A percentile compares a stretch with the other conserved stretches of the same genome.
phyloP scores from a whole-genome alignment of 768 basidiomycete species.

The Termitomyces sp. region DNA sequence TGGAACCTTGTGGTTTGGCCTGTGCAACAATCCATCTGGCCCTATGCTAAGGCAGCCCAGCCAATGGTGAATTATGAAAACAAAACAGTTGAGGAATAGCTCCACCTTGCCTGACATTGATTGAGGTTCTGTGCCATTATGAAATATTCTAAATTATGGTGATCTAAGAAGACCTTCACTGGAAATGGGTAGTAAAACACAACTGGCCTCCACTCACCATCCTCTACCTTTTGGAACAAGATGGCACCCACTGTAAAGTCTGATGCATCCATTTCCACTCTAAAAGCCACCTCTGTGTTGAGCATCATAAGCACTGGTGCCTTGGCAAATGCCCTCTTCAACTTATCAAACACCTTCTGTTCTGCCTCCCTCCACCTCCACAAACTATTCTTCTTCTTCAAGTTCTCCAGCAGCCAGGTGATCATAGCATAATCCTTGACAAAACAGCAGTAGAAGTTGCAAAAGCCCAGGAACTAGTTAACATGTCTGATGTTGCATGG shows the following conservation, averaged over 20 bases:
- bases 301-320: slow-evolving; percentile 22
- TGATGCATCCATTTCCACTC: slow-evolving; percentile 6
- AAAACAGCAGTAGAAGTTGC: too few relatives aligned
- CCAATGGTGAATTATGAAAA: slow-evolving; percentile 19
- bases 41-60: slow-evolving; percentile 8
- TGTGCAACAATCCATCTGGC: background rate
- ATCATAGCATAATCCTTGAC: too few relatives aligned
- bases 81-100: slow-evolving; percentile 23
- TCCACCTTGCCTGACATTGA: slow-evolving; percentile 34
- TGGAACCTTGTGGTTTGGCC: background rate
- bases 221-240: slow-evolving; percentile 15
- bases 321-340: slow-evolving; percentile 22
- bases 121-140: slow-evolving; percentile 11
- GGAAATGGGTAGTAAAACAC: slow-evolving; percentile 3
- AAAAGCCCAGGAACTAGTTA: too few relatives aligned
- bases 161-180: too few relatives aligned
- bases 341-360: slow-evolving; percentile 21
- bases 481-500: too few relatives aligned
- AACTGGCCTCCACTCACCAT: too few relatives aligned
- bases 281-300: background rate
- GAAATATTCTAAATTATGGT: too few relatives aligned
- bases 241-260: slow-evolving; percentile 11
- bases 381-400: too few relatives aligned
- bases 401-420: too few relatives aligned
- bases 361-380: too few relatives aligned